Conservation (phyloP, 805 yeast genomes). For the Pichia thaimueangensis region DNA sequence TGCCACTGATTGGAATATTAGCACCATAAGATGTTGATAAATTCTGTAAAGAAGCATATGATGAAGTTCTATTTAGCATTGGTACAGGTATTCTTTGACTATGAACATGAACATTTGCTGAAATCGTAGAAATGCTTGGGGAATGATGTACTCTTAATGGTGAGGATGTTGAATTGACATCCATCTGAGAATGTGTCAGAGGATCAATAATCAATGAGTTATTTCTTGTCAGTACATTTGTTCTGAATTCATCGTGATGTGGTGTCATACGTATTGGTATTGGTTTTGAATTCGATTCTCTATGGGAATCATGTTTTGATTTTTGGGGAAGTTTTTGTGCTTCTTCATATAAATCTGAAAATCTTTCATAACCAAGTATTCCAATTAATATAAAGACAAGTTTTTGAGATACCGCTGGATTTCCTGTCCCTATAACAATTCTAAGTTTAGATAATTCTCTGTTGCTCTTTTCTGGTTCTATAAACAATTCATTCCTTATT, state of each 20-base stretch:
- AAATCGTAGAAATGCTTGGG: slow-evolving; percentile 13
- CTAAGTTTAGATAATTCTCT: slow-evolving; percentile 18
- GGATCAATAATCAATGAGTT: slow-evolving; percentile 5
- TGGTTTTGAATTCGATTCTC: not conserved
- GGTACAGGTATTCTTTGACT: slow-evolving; percentile 20
- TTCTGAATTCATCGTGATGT: not conserved
- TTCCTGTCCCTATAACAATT: slow-evolving; percentile 48
- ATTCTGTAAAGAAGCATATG: slow-evolving; percentile 31
- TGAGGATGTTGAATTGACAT: not conserved
- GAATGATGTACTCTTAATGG: slow-evolving; percentile 9
- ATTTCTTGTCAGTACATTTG: slow-evolving; percentile 1
- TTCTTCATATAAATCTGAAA: slow-evolving; percentile 13
- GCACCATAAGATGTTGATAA: slow-evolving; percentile 34
- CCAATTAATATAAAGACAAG: slow-evolving; percentile 48
- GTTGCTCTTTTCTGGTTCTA: slow-evolving; percentile 18
- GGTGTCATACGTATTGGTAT: not conserved
- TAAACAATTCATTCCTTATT: slow-evolving; percentile 29
- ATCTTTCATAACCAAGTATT: slow-evolving; percentile 34
- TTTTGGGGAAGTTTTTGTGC: slow-evolving; percentile 1
- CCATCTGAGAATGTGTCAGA: not conserved
- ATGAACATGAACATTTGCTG: slow-evolving; percentile 15
- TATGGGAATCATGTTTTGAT: not conserved
- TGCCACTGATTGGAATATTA: slow-evolving; percentile 6
- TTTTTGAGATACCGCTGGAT: slow-evolving; percentile 51
- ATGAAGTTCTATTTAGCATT: slow-evolving; percentile 23